Base-by-base conservation (phyloP, 805 yeast species). In the Schwanniomyces sp. region DNA sequence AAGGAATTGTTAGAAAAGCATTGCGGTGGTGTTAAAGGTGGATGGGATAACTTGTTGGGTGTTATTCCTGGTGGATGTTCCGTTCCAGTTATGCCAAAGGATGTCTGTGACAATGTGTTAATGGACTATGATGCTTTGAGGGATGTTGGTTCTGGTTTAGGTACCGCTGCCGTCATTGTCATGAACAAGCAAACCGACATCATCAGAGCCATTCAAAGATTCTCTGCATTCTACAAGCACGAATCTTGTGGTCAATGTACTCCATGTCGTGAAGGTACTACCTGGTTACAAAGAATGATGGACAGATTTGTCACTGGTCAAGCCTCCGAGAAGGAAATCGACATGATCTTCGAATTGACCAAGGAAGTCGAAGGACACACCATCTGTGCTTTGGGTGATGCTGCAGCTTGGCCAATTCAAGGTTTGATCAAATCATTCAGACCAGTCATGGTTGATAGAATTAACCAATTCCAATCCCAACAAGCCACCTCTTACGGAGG, bases 181-280 rank as follows among this genome's bases (percentile, higher is more conserved):
- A 84, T 89, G 88, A 86, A 88, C 76, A 86, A 88, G 74, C 82
- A 84, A 59, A 86, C 95, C 34, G 96, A 89, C 66, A 82, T 89
- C 46, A 82, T 89, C 52, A 79, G 90, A 54, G 94, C 92, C 56
- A 89, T 89, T 65, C 95, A 89, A 70, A 80, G 96, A 69, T 81
- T 89, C 61, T 69, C 92, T 39, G 83, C 87, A 39, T 89, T 89
- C 69, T 89, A 88, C 76, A 87, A 86, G 75, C 96, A 89, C 72
- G 96, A 89, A 76, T 86, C 94, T 7, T 89, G 96, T 74, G 96
- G 96, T 50, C 96, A 89, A 74, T 89, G 96, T 75, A 89, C 96
- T 4, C 96, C 96, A 49, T 89, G 96, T 73, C 83, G 96, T 67
- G 96, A 89, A 72, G 96, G 96, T 49, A 88, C 96, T 39, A 85